Base-by-base conservation (phyloP, 2,329 filamentous ascomycete species). In the Penicillium polonicum region DNA sequence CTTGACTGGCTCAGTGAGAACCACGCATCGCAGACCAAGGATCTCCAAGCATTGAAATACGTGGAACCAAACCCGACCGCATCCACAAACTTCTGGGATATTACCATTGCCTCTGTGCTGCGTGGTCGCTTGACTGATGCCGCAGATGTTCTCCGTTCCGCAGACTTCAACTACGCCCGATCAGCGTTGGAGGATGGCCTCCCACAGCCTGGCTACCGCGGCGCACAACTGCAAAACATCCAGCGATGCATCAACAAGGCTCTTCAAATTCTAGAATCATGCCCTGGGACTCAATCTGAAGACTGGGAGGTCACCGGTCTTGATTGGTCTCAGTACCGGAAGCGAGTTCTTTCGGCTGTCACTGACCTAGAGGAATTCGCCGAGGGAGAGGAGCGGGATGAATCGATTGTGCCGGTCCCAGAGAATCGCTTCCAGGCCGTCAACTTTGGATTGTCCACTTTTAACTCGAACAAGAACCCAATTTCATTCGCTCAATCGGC, bases 281-380 rank as follows among this genome's bases (percentile, higher is more conserved):
- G 90, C 65, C 93, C 93, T 6, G 87, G 84, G 4, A 74, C 85
- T 27, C 80, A 79, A 52, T 76, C 79, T 46, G 70, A 72, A 44
- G 86, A 93, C 70, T 97, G 93, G 93, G 88, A 96, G 66, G 85
- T 94, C 48, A 88, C 86, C 70, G 88, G 87, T 58, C 84, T 85
- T 62, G 89, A 93, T 59, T 97, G 93, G 93, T 85, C 83, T 17
- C 76, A 94, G 39, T 97, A 94, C 76, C 86, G 93, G 52, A 86
- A 90, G 62, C 86, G 89, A 53, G 86, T 91, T 17, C 82, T 85
- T 43, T 84, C 86, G 33, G 85, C 88, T 3, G 78, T 91, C 53
- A 83, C 87, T 52, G 84, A 89, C 53, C 81, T 97, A 21, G 86
- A 88, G 46, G 83, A 86, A 13, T 92, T 94, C 68, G 90, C 91